Conservation (phyloP, 192 early-diverging fungal genomes). For the Coemansia sp. region DNA sequence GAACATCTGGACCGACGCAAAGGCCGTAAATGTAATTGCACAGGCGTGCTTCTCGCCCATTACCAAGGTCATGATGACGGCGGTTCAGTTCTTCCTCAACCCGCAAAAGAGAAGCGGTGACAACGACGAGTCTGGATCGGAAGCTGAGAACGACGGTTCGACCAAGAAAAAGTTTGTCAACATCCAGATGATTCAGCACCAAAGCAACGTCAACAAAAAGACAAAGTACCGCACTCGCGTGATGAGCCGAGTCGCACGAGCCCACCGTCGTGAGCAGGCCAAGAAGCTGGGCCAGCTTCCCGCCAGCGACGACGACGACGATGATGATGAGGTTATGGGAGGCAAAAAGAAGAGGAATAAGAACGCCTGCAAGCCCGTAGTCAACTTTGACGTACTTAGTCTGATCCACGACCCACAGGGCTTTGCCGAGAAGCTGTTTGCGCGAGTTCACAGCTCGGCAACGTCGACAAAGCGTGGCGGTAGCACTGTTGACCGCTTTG, state of each 20-base stretch:
- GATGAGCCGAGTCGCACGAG: conserved; percentile 70
- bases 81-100: conserved; percentile 92
- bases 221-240: conserved; percentile 73
- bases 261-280: conserved; percentile 44
- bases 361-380: conserved; percentile 65
- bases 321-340: conserved; percentile 10
- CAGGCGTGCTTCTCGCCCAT: conserved; percentile 93
- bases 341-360: conserved; percentile 62
- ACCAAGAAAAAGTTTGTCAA: conserved; percentile 56
- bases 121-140: conserved; percentile 69
- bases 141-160: conserved; percentile 46
- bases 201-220: conserved; percentile 80
- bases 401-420: conserved; percentile 96
- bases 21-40: conserved; percentile 98
- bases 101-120: conserved; percentile 63
- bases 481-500: conserved; percentile 78
- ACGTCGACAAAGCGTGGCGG: conserved; percentile 52
- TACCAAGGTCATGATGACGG: conserved; percentile 89
- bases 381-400: conserved; percentile 93
- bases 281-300: conserved; percentile 55
- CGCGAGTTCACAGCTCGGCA: conserved; percentile 60
- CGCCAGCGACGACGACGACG: conserved; percentile 24
- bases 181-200: conserved; percentile 74
- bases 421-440: conserved; percentile 95
- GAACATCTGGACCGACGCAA: conserved; percentile 96